Conservation (phyloP, 2,329 filamentous ascomycete genomes). For the Aspergillus udagawae region DNA sequence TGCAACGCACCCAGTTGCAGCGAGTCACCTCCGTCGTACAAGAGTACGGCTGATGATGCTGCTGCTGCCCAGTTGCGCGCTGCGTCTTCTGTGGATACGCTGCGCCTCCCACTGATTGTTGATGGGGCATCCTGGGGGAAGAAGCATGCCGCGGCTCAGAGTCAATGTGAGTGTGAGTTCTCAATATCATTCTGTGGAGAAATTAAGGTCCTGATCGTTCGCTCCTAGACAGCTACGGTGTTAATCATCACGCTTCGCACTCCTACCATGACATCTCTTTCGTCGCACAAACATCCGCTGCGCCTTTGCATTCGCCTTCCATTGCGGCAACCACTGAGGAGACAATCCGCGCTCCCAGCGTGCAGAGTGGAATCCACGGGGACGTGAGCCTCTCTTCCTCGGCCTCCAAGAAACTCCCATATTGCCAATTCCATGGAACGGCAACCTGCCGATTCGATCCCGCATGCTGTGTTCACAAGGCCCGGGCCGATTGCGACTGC, state of each 20-base stretch:
- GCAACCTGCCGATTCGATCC: constrained; percentile 12
- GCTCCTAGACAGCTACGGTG: background rate
- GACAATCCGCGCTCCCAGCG: background rate
- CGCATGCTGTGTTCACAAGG: constrained; percentile 16
- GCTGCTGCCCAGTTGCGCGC: background rate
- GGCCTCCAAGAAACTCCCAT: background rate
- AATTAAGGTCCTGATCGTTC: background rate
- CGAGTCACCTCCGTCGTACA: background rate
- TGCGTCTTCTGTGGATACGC: background rate
- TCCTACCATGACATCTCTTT: background rate
- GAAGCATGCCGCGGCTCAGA: background rate
- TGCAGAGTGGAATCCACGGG: background rate
- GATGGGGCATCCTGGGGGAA: background rate
- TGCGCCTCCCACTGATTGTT: background rate
- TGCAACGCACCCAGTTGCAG: background rate
- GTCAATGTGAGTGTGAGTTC: background rate
- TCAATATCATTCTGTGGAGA: background rate
- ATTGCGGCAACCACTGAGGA: background rate
- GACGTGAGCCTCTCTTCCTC: constrained; percentile 2
- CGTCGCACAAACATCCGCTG: background rate
- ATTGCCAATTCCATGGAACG: background rate
- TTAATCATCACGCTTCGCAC: background rate
- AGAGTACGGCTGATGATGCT: background rate
- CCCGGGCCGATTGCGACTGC: constrained; percentile 9
- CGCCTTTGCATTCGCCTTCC: background rate